Evolutionary conservation across 139 green algal species (phyloP), one percentile per base, ranked within the genome.

Genomic region (Chlamydomonas sphaeroides): DNA sequence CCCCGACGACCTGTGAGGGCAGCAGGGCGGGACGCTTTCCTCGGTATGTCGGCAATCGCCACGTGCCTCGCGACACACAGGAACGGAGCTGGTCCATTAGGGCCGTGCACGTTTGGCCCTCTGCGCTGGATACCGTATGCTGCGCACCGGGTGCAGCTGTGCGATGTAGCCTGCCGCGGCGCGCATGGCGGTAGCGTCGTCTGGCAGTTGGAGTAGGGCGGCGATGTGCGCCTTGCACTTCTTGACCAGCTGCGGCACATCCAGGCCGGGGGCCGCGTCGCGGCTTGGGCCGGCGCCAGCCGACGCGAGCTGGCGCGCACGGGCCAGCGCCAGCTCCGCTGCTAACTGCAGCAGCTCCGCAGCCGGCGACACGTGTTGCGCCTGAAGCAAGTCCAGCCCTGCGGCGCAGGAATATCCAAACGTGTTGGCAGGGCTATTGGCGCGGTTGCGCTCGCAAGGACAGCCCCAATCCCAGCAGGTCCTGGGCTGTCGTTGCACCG

Each of bases 221-320:
- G 33, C 80, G 3, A 79, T 73, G 32, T 91, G 84, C 21, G 77
- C 69, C 63, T 83, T 81, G 53, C 79, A 88, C 70, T 77, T 66
- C 42, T 86, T 86, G 25, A 66, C 36, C 41, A 70, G 10, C 42
- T 65, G 56, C 33, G 26, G 20, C 45, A 80, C 68, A 23, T 72
- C 67, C 17, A n/a, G 4, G n/a, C n/a, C n/a, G n/a, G n/a, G n/a
- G n/a, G n/a, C n/a, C n/a, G n/a, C 4, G 32, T 30, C 5, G 79
- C 25, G 1, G n/a, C 0, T 10, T 17, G 25, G 17, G 21, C 42
- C 30, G 59, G 11, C 15, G 59, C 68, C n/a, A 25, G 45, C 45
- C 14, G 45, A 10, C 45, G 45, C 14, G 45, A 85, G 28, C 39
- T 59, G 67, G 8, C 30, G 66, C 10, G 67, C n/a, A 8, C 68